Base-by-base conservation (phyloP, 768 basidiomycete species). In the Trametes cingulata region DNA sequence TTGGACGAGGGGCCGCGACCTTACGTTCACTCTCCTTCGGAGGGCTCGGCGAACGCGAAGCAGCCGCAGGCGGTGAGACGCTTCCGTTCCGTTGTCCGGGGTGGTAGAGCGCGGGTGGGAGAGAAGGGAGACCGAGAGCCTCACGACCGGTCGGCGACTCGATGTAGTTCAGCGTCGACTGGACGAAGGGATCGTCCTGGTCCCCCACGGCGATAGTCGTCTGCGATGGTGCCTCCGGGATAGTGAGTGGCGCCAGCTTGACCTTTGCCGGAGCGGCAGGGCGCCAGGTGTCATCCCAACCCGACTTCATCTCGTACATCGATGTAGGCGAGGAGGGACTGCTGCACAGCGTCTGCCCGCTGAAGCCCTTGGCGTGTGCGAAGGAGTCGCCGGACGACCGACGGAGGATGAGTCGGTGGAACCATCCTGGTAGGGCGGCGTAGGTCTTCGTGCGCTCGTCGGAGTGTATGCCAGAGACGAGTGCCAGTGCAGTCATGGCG, bases 161-260 rank as follows among this genome's bases (percentile, higher is more conserved):
- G 27, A 73, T 51, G 54, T 70, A 73, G 12, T 54, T 49, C 48
- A 69, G 43, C 15, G 71, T 67, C 27, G 68, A 68, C 35, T 53
- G 55, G 6, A 63, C 65, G 58, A 71, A 70, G 3, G 65, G 60
- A 15, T 64, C 65, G 51, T 71, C 69, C 8, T 63, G 52, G 2
- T 68, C 66, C 57, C 35, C 14, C 45, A 63, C 24, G 35, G 47
- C 24, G 56, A 63, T 13, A 15, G 52, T 54, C 9, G 68, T 46
- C 12, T 63, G 55, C 0, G 65, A 52, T 13, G 60, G 50, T 9
- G 41, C 27, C 6, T 52, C 53, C 0, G 52, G 60, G 19, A 67
- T 62, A 14, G 54, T 42, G 7, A 66, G 54, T 3, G 51, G 58
- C 14, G 66, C 53, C 14, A 57, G 58, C 43, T 59, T 63, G 48